Conservation (phyloP, 164 flowering plant genomes). For the Aristolochia californica region DNA sequence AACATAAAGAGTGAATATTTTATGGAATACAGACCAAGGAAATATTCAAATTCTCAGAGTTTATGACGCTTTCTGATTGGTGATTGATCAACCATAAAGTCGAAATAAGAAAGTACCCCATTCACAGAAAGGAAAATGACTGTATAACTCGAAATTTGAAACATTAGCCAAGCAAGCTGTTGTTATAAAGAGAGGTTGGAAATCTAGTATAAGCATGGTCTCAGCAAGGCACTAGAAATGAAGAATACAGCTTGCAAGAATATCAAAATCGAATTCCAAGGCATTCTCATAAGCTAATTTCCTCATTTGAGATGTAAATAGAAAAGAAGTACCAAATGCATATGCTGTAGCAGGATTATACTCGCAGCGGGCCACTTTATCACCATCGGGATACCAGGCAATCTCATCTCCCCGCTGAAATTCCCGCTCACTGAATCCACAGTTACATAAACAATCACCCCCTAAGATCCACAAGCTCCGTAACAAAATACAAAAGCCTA, state of each 20-base stretch:
- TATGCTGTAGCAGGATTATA: conserved; percentile 79
- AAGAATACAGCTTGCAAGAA: neutral
- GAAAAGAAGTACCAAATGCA: conserved; percentile 71
- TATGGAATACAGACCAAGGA: no score
- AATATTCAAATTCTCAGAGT: no score
- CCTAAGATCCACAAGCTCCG: conserved; percentile 4
- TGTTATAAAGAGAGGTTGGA: no score
- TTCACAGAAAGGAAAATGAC: no score
- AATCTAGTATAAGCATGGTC: no score
- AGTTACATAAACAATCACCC: conserved; percentile 4
- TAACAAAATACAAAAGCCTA: neutral
- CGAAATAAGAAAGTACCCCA: no score
- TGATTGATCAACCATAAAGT: no score
- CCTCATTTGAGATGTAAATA: conserved; percentile 8
- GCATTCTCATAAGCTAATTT: neutral
- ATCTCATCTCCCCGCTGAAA: conserved; percentile 88
- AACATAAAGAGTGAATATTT: no score
- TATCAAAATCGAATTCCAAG: neutral
- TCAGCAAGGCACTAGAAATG: neutral
- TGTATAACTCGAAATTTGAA: no score
- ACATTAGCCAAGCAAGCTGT: no score
- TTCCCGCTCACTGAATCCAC: conserved; percentile 68
- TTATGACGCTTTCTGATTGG: no score
- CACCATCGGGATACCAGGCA: conserved; percentile 93
- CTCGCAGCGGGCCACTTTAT: conserved; percentile 77